Evolutionary conservation across 495 filamentous ascomycete genomes (phyloP).

Genomic region (Halenospora varia): DNA sequence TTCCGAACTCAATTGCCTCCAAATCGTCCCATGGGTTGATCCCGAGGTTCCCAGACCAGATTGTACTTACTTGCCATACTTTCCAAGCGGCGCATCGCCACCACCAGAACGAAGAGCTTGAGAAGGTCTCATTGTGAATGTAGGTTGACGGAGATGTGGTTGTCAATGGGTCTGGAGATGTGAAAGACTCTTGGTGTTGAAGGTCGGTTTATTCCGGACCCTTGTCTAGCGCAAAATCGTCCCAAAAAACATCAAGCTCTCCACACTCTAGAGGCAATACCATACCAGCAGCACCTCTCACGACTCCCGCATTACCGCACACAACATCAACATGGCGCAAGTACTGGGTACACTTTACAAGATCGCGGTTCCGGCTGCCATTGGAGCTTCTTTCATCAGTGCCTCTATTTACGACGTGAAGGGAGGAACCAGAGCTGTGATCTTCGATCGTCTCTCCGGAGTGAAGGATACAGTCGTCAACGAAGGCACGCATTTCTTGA

Average conservation of each 20-base stretch:
- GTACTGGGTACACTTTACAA: constrained; percentile 61
- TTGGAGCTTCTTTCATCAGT: constrained; percentile 58
- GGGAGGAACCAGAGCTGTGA: constrained; percentile 89
- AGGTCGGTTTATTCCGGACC: constrained; percentile 17
- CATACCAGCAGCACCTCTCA: constrained; percentile 21
- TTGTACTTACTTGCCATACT: constrained; percentile 71
- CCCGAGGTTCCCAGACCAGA: constrained; percentile 13
- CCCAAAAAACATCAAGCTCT: constrained; percentile 38
- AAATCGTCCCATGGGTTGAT: not conserved
- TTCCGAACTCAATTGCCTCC: too few species aligned
- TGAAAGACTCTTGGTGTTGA: constrained; percentile 13
- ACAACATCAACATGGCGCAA: constrained; percentile 51
- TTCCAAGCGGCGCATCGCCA: constrained; percentile 48
- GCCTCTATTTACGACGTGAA: constrained; percentile 94
- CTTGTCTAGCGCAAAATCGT: constrained; percentile 33
- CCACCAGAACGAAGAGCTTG: constrained; percentile 46
- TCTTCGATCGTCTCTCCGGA: constrained; percentile 92
- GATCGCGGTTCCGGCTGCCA: constrained; percentile 64
- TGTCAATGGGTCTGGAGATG: constrained; percentile 10
- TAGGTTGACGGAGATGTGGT: not conserved
- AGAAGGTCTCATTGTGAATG: constrained; percentile 58
- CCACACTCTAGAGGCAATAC: constrained; percentile 25
- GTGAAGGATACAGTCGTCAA: constrained; percentile 90
- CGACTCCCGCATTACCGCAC: constrained; percentile 5
- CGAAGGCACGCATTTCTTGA: constrained; percentile 95